Conservation (phyloP, 1,139 yeast species). For the Scheffersomyces parashehatae region DNA sequence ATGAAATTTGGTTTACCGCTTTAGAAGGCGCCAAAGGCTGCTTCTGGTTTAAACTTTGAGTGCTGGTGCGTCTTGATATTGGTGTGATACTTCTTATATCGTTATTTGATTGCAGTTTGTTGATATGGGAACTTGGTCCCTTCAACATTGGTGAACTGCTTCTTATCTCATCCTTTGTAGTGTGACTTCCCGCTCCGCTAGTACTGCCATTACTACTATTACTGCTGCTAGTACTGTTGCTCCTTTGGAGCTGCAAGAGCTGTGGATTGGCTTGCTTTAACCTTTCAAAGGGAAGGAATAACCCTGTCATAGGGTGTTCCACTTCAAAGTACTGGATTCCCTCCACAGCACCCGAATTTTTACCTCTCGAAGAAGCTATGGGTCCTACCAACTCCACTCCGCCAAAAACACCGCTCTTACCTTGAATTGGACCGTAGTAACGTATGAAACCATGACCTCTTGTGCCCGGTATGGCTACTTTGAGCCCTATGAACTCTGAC, state of each 20-base stretch:
- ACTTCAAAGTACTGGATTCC: slow-evolving; percentile 52
- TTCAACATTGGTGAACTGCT: too few species aligned
- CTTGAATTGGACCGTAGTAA: slow-evolving; percentile 73
- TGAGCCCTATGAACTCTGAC: slow-evolving; percentile 29
- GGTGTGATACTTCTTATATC: neutral
- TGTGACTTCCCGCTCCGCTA: neutral
- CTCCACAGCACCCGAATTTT: slow-evolving; percentile 46
- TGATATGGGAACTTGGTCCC: too few species aligned
- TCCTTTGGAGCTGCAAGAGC: slow-evolving; percentile 2
- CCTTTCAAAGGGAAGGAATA: slow-evolving; percentile 72
- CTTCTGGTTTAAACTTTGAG: neutral
- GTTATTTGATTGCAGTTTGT: too few species aligned
- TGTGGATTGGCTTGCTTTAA: slow-evolving; percentile 45
- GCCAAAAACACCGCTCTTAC: slow-evolving; percentile 77
- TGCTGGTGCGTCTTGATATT: neutral
- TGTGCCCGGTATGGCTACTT: slow-evolving; percentile 46
- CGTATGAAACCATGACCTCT: slow-evolving; percentile 60
- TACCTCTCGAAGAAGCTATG: slow-evolving; percentile 47
- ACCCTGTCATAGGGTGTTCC: slow-evolving; percentile 62
- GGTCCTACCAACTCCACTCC: slow-evolving; percentile 82
- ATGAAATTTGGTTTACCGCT: slow-evolving; percentile 1
- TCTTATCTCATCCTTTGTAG: too few species aligned
- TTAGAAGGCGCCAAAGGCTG: slow-evolving; percentile 8
- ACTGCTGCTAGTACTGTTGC: neutral
- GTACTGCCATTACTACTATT: neutral